Evolutionary conservation across 1,139 yeast species (phyloP).

Genomic region (Geotrichum bryndzae): DNA sequence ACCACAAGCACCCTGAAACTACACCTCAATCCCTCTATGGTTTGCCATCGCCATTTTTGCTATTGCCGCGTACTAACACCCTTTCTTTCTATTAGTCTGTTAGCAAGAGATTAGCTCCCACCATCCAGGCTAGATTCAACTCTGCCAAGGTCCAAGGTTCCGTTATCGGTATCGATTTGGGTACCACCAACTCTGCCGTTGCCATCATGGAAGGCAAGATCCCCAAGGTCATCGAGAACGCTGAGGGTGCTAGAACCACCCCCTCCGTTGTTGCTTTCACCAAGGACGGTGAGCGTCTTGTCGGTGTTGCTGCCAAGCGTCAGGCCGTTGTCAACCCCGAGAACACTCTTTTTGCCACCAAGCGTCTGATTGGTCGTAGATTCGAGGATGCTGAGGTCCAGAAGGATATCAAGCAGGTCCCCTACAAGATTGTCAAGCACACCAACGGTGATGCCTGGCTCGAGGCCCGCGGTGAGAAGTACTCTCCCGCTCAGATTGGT

Average conservation of each 20-base stretch:
- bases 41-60: not conserved
- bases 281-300: constrained; percentile 90
- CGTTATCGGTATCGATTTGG: constrained; percentile 93
- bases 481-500: constrained; percentile 96
- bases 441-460: constrained; percentile 98
- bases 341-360: constrained; percentile 95
- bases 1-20: not conserved
- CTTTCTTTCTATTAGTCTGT: constrained; percentile 4
- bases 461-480: constrained; percentile 82
- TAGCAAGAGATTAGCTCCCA: constrained; percentile 12
- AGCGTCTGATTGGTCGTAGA: constrained; percentile 97
- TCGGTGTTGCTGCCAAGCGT: constrained; percentile 98
- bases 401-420: constrained; percentile 93
- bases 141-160: constrained; percentile 44
- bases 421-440: constrained; percentile 95
- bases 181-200: constrained; percentile 98
- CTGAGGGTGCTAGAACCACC: constrained; percentile 98
- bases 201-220: constrained; percentile 96
- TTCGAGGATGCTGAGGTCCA: constrained; percentile 95
- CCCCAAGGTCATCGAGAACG: constrained; percentile 94
- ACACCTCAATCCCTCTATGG: not conserved
- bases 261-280: constrained; percentile 98
- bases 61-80: not conserved
- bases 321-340: constrained; percentile 99
- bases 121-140: constrained; percentile 44